Base-by-base conservation (phyloP, 2,329 filamentous ascomycete species). In the Pezicula rhizophila region DNA sequence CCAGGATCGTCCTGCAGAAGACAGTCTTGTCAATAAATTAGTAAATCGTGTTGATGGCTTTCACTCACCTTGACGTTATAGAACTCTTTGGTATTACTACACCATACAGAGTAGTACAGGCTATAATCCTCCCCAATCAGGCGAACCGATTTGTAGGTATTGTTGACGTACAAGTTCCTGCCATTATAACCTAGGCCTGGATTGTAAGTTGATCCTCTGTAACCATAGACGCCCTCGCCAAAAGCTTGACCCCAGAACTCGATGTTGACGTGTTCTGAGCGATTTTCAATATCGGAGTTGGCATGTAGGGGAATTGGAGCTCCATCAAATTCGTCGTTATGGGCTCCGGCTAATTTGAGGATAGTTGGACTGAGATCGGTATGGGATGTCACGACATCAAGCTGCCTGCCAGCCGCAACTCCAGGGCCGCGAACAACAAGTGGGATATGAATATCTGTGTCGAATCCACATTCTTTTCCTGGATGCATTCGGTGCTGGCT, bases 31-130 rank as follows among this genome's bases (percentile, higher is more conserved):
- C 10, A 35, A n/a, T 34, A 35, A 35, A 11, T 11, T 35, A 35
- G 11, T 11, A 35, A n/a, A n/a, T 35, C 33, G 2, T 35, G 10
- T 35, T 35, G n/a, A 4, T 35, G 33, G 33, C 10, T 35, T 11
- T 35, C 33, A 35, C 33, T 35, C n/a, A 35, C 33, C n/a, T 35
- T 11, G n/a, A 35, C 17, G 25, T 85, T 73, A 60, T 84, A 86
- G 2, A 83, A 70, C 61, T 86, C 80, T 45, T 78, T 75, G 57
- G 84, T 80, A 42, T 78, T 78, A 17, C 66, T 82, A 57, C 83
- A 86, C 80, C 82, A 86, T 0, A 84, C 78, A 0, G 78, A 74
- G 56, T 86, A 86, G 52, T 80, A 78, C 10, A 84, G 60, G 57
- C 74, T 77, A 57, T 84, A 85, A 6, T 65, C 63, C 2, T 68